A percentile compares a stretch with the other conserved stretches of the same genome.
Evolutionary conservation across 2,329 filamentous ascomycete species (phyloP).

Genomic region (Sporothrix euskadiensis): DNA sequence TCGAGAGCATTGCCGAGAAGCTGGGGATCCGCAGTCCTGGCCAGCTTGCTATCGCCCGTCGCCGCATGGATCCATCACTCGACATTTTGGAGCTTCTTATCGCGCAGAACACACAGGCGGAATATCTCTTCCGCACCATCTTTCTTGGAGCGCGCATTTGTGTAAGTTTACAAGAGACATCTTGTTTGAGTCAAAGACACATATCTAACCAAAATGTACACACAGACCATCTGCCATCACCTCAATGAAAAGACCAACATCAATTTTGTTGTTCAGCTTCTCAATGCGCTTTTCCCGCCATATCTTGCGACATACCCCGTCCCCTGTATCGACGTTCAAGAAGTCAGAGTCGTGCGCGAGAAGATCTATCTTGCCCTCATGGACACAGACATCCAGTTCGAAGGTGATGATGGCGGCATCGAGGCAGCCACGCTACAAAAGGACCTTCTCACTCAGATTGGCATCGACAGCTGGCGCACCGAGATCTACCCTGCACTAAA

Average conservation of each 20-base stretch:
- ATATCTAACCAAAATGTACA: not conserved
- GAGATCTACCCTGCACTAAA: slow-evolving; percentile 28
- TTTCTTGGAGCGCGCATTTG: slow-evolving; percentile 32
- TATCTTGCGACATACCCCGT: slow-evolving; percentile 32
- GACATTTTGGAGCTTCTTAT: slow-evolving; percentile 28
- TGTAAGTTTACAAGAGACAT: slow-evolving; percentile 25
- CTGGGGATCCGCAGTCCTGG: slow-evolving; percentile 18
- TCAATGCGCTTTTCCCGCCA: slow-evolving; percentile 34
- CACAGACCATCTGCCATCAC: slow-evolving; percentile 32
- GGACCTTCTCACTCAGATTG: slow-evolving; percentile 20
- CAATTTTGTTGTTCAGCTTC: slow-evolving; percentile 29
- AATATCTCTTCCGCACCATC: slow-evolving; percentile 28
- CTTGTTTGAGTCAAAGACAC: too few relatives aligned
- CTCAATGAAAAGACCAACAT: slow-evolving; percentile 11
- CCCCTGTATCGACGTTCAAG: slow-evolving; percentile 21
- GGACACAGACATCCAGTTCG: not conserved
- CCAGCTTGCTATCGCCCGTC: slow-evolving; percentile 27
- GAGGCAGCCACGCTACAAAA: not conserved
- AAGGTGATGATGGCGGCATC: not conserved
- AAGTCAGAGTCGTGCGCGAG: slow-evolving; percentile 27
- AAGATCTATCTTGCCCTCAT: slow-evolving; percentile 28
- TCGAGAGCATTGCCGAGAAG: slow-evolving; percentile 25
- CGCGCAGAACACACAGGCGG: slow-evolving; percentile 25
- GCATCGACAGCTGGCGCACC: slow-evolving; percentile 26
- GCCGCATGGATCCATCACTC: slow-evolving; percentile 18